These are phyloP conservation scores for Plasmodium relictum DNA, from an alignment of 169 alveolate species.

Conservation along the genomic window DNA sequence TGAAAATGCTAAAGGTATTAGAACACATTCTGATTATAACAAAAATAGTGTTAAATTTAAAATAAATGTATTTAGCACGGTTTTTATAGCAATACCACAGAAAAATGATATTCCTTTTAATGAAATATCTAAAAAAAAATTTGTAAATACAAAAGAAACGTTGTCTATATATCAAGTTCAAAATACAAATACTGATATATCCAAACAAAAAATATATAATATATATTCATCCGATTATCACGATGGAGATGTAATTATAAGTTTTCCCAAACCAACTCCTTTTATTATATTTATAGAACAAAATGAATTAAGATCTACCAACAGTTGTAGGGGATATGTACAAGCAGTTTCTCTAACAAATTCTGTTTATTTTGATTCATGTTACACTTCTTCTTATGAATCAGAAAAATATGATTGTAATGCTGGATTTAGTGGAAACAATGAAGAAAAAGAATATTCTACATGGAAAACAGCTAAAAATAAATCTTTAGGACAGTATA, in stretches of 20 bases:
- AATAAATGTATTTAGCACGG: conserved; percentile 78
- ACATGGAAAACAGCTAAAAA: conserved; percentile 82
- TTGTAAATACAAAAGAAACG: conserved; percentile 34
- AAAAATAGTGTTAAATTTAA: conserved; percentile 73
- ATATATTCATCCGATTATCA: conserved; percentile 60
- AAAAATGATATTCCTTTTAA: conserved; percentile 76
- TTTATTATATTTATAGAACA: conserved; percentile 79
- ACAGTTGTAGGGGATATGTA: conserved; percentile 76
- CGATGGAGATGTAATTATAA: conserved; percentile 65
- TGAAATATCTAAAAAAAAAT: conserved; percentile 25
- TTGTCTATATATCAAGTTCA: conserved; percentile 76
- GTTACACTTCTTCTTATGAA: conserved; percentile 81
- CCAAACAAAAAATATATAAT: conserved; percentile 66
- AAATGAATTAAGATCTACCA: conserved; percentile 70
- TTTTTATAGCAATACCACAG: conserved; percentile 84
- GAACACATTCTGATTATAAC: conserved; percentile 60
- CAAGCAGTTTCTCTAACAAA: conserved; percentile 73
- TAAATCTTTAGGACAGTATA: conserved; percentile 82
- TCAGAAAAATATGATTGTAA: conserved; percentile 82
- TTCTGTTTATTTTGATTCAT: conserved; percentile 59
- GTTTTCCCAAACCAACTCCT: conserved; percentile 74
- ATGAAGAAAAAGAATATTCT: conserved; percentile 83
- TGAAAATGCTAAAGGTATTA: conserved; percentile 81
- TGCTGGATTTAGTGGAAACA: conserved; percentile 84
- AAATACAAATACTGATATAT: conserved; percentile 52